Evolutionary conservation across 176 grass and related monocot genomes (phyloP).

Genomic region (Oryza rufipogon): DNA sequence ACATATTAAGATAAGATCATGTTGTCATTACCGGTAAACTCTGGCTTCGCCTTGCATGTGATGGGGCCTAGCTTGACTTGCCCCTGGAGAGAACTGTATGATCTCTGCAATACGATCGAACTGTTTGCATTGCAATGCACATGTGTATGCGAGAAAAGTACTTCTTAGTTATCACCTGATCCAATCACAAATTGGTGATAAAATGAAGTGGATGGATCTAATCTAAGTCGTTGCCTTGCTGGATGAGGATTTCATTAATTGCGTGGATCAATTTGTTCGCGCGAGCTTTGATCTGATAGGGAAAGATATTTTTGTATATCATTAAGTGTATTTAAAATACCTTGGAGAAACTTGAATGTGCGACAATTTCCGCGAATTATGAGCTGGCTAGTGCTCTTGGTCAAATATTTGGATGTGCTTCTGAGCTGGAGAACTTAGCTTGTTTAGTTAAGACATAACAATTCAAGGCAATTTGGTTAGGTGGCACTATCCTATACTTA

Average conservation of each 20-base stretch:
- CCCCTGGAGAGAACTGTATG: neutral
- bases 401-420: constrained; percentile 37
- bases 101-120: neutral
- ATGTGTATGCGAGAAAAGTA: neutral
- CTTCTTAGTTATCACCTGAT: constrained; percentile 11
- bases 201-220: neutral
- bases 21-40: neutral
- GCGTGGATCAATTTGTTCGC: neutral
- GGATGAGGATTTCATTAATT: constrained; percentile 31
- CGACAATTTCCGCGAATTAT: neutral
- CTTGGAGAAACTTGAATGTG: neutral
- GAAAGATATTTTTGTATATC: constrained; percentile 22
- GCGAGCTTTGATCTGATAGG: constrained; percentile 1
- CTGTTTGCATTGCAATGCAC: neutral
- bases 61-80: neutral
- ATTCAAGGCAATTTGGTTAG: neutral
- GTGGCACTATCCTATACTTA: neutral
- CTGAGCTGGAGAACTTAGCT: constrained; percentile 39
- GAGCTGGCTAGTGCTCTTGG: constrained; percentile 4
- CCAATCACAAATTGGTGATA: neutral
- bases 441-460: constrained; percentile 4
- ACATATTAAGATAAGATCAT: neutral
- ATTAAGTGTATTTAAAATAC: neutral
- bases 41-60: neutral
- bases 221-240: constrained; percentile 23